Conservation (phyloP, 1,139 yeast species). For the Yarrowia galli region DNA sequence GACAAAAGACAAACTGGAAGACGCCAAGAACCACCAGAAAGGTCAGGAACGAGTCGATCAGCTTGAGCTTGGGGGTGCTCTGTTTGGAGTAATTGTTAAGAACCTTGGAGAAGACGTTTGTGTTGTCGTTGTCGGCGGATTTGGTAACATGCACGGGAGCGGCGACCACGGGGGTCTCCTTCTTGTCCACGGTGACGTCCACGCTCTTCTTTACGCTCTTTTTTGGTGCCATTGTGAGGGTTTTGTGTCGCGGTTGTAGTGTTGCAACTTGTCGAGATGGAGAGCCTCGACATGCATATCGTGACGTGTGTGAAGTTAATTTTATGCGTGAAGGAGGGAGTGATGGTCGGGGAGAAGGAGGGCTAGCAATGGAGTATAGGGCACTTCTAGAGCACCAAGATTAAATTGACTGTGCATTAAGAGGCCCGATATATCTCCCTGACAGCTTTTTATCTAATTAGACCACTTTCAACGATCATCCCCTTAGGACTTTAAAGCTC, state of each 20-base stretch:
- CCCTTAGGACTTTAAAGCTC: too few species aligned
- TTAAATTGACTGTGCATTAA: too few species aligned
- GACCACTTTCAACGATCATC: too few species aligned
- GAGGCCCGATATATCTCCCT: too few species aligned
- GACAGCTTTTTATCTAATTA: too few species aligned
- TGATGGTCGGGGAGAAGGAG: too few species aligned
- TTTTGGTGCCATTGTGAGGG: slow-evolving; percentile 13
- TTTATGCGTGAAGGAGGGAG: not conserved
- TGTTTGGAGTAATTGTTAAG: slow-evolving; percentile 43
- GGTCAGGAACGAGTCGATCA: slow-evolving; percentile 78
- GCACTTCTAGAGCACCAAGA: too few species aligned
- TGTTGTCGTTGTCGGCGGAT: not conserved
- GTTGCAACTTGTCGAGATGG: slow-evolving; percentile 12
- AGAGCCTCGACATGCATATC: slow-evolving; percentile 5
- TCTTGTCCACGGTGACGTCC: slow-evolving; percentile 13
- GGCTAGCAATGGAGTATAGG: too few species aligned
- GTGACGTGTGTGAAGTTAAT: slow-evolving; percentile 29
- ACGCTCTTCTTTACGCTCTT: slow-evolving; percentile 33
- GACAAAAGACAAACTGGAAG: slow-evolving; percentile 77
- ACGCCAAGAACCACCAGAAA: slow-evolving; percentile 78
- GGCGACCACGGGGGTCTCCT: not conserved
- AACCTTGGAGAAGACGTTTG: slow-evolving; percentile 40
- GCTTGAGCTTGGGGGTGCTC: slow-evolving; percentile 52
- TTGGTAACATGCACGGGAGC: slow-evolving; percentile 7
- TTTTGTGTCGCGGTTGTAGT: not conserved